These are phyloP conservation scores for Elsinoe fawcettii DNA, from an alignment of 2,329 filamentous ascomycete species.

Conservation along the genomic window DNA sequence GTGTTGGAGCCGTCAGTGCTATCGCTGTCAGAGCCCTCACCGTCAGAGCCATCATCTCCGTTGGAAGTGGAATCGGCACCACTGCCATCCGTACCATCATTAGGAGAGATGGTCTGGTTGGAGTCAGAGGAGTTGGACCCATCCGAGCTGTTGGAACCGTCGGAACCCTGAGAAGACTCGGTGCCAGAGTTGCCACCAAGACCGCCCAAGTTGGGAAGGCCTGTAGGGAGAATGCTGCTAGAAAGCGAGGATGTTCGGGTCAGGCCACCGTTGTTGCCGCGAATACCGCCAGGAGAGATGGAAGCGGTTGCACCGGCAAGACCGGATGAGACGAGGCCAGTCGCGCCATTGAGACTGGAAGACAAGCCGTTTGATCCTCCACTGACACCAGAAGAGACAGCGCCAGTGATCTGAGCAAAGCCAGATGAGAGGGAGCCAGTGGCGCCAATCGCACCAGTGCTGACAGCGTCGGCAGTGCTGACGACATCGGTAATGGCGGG, in stretches of 20 bases:
- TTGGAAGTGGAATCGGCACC: not conserved
- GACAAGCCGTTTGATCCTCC: not conserved
- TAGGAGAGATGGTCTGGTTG: not conserved
- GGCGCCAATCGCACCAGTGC: not conserved
- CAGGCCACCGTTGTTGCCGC: not conserved
- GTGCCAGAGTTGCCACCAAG: not conserved
- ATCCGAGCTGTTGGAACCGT: not conserved
- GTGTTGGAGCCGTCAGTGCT: not conserved
- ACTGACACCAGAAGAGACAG: not conserved
- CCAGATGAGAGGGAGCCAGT: conserved; percentile 1
- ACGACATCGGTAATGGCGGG: not conserved
- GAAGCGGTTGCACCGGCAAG: not conserved
- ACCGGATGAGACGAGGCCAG: not conserved
- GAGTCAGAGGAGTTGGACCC: not conserved
- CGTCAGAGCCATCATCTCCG: not conserved
- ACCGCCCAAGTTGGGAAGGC: not conserved
- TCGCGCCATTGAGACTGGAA: not conserved
- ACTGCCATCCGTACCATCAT: not conserved
- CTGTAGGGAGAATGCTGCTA: not conserved
- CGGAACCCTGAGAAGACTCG: not conserved
- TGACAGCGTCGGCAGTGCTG: not conserved
- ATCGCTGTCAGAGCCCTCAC: not conserved
- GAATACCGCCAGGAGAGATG: not conserved
- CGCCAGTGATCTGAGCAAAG: not conserved
- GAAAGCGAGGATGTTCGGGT: not conserved